Evolutionary conservation across 352 stramenopile genomes (phyloP).

Genomic region (Thalassiosira ordinaria): DNA sequence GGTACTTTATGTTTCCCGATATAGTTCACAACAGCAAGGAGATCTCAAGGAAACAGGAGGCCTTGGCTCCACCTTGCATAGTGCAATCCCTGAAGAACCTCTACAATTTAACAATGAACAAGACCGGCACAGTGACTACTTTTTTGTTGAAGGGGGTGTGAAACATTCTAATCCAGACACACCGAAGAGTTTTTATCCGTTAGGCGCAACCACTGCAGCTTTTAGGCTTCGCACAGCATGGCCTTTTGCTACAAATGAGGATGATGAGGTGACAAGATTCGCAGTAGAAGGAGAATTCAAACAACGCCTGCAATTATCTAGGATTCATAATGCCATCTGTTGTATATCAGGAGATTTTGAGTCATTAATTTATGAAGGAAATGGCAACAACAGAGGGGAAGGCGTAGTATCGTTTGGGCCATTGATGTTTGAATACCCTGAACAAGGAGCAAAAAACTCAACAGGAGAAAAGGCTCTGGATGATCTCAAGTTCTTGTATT

Average conservation of each 20-base stretch:
- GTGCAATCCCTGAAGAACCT: constrained; percentile 11
- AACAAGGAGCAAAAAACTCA: constrained; percentile 8
- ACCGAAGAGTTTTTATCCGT: constrained; percentile 37
- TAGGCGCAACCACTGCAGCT: neutral
- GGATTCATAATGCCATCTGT: constrained; percentile 82
- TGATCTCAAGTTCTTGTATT: constrained; percentile 28
- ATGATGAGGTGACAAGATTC: constrained; percentile 52
- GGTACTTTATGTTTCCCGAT: constrained; percentile 52
- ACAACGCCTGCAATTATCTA: constrained; percentile 67
- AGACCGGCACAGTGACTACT: constrained; percentile 31
- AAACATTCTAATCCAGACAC: constrained; percentile 36
- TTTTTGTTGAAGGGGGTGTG: constrained; percentile 24
- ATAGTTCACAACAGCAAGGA: constrained; percentile 14
- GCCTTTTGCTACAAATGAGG: constrained; percentile 47
- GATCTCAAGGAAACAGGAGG: constrained; percentile 17
- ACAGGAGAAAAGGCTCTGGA: constrained; percentile 1
- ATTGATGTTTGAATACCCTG: constrained; percentile 47
- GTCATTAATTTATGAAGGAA: constrained; percentile 57
- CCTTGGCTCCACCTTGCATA: constrained; percentile 6
- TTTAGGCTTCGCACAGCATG: constrained; percentile 47
- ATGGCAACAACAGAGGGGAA: constrained; percentile 38
- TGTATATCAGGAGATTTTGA: constrained; percentile 77
- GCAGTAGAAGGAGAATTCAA: constrained; percentile 75
- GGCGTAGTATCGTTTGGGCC: constrained; percentile 73
- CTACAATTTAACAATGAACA: constrained; percentile 14